phyloP scores from a whole-genome alignment of 768 basidiomycete genomes.

The Obba rivulosa region DNA sequence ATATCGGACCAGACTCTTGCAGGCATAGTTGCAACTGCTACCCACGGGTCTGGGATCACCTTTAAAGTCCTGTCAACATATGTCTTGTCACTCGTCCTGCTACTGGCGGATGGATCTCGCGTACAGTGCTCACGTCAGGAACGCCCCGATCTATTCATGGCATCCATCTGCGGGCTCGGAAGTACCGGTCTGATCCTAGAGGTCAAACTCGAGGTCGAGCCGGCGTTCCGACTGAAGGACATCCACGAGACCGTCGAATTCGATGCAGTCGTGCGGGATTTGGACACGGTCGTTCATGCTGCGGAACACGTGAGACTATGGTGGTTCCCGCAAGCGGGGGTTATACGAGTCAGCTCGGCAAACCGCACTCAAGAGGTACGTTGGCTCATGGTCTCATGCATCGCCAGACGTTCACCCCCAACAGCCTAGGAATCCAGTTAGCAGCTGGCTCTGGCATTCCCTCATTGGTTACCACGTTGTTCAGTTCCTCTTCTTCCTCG shows the following conservation, averaged over 20 bases:
- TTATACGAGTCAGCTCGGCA: constrained; percentile 64
- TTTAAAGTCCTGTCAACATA: constrained; percentile 81
- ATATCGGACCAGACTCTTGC: constrained; percentile 96
- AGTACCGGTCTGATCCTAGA: constrained; percentile 83
- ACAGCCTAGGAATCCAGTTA: constrained; percentile 50
- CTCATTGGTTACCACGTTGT: constrained; percentile 77
- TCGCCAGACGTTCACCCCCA: neutral
- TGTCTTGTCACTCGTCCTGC: constrained; percentile 68
- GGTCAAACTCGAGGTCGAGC: constrained; percentile 74
- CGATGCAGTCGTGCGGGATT: constrained; percentile 48
- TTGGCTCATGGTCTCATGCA: neutral
- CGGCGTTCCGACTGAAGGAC: constrained; percentile 78
- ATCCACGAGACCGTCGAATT: constrained; percentile 57
- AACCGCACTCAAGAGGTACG: constrained; percentile 77
- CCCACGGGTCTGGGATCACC: constrained; percentile 83
- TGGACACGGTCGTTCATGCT: constrained; percentile 53
- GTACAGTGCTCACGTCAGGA: constrained; percentile 62
- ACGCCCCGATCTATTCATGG: constrained; percentile 74
- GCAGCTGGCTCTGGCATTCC: constrained; percentile 63
- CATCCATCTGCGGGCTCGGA: constrained; percentile 88
- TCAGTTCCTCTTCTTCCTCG: constrained; percentile 79
- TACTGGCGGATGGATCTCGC: constrained; percentile 71
- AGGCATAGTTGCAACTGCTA: constrained; percentile 89
- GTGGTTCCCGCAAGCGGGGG: constrained; percentile 87
- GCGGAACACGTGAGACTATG: constrained; percentile 89